phyloP scores from a whole-genome alignment of 139 green algal species.

The Picochlorum costavermella region DNA sequence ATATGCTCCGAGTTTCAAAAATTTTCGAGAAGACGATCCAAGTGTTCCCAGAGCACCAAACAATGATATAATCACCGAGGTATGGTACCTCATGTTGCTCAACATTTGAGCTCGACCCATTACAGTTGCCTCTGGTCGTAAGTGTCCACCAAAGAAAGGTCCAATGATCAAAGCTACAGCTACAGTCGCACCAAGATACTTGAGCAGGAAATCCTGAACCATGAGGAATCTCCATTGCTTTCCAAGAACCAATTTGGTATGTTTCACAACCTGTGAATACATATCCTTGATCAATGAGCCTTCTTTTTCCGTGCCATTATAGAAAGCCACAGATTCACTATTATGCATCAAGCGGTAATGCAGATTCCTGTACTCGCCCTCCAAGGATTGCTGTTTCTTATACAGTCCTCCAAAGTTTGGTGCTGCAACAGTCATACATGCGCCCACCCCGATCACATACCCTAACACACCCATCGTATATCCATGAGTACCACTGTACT shows the following conservation, averaged over 20 bases:
- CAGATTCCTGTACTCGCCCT: conserved; percentile 37
- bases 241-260: conserved; percentile 33
- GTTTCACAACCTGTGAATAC: conserved; percentile 32
- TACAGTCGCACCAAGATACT: conserved; percentile 68
- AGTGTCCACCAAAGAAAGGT: conserved; percentile 61
- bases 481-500: conserved; percentile 51
- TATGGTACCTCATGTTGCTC: conserved; percentile 75
- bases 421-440: conserved; percentile 28
- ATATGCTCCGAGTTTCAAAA: conserved; percentile 51
- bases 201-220: conserved; percentile 67
- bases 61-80: conserved; percentile 58
- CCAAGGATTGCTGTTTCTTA: conserved; percentile 42
- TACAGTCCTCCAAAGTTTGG: conserved; percentile 56
- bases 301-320: conserved; percentile 44
- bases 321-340: conserved; percentile 50
- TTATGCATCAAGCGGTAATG: conserved; percentile 44
- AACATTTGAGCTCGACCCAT: conserved; percentile 56
- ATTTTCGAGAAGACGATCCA: conserved; percentile 34
- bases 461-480: conserved; percentile 57
- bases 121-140: conserved; percentile 40
- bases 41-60: conserved; percentile 58
- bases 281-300: conserved; percentile 18
- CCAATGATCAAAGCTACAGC: conserved; percentile 73
- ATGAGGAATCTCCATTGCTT: conserved; percentile 63
- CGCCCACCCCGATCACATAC: conserved; percentile 49